phyloP scores from a whole-genome alignment of 768 basidiomycete species.

The Tulasnella sp. region DNA sequence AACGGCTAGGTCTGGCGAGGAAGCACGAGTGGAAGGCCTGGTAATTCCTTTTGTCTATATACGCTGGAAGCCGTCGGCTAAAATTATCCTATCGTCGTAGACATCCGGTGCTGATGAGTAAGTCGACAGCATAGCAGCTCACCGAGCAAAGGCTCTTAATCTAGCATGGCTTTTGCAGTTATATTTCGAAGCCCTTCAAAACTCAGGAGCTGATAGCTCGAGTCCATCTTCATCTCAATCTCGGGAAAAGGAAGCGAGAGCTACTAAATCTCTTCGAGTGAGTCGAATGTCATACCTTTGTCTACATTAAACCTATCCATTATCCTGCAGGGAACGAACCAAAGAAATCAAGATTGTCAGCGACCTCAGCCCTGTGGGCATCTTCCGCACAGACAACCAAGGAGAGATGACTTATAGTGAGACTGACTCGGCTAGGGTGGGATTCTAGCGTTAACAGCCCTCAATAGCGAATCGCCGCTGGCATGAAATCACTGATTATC shows the following conservation, averaged over 20 bases:
- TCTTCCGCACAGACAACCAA: slow-evolving; percentile 26
- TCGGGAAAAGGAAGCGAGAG: slow-evolving; percentile 32
- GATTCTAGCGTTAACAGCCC: not conserved
- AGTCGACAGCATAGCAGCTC: not conserved
- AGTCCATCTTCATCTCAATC: slow-evolving; percentile 35
- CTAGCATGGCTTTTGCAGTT: slow-evolving; percentile 24
- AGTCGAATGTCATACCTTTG: not conserved
- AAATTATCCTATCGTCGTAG: not conserved
- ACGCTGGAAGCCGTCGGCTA: not conserved
- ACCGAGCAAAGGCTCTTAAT: not conserved
- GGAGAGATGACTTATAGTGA: slow-evolving; percentile 18
- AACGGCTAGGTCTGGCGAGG: slow-evolving; percentile 35
- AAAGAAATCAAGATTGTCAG: slow-evolving; percentile 29
- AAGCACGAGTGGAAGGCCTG: slow-evolving; percentile 33
- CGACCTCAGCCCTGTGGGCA: slow-evolving; percentile 31
- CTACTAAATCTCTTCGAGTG: slow-evolving; percentile 20
- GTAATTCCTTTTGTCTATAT: slow-evolving; percentile 15
- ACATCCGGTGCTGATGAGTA: slow-evolving; percentile 35
- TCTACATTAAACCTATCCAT: not conserved
- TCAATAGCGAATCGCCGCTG: slow-evolving; percentile 9
- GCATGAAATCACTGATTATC: slow-evolving; percentile 19
- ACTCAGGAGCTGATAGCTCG: slow-evolving; percentile 35
- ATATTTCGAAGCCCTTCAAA: slow-evolving; percentile 36
- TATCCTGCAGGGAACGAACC: slow-evolving; percentile 27
- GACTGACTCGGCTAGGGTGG: not conserved